These are phyloP conservation scores for Chytriomyces sp. DNA, from an alignment of 192 early-diverging fungal genomes.

Conservation along the genomic window DNA sequence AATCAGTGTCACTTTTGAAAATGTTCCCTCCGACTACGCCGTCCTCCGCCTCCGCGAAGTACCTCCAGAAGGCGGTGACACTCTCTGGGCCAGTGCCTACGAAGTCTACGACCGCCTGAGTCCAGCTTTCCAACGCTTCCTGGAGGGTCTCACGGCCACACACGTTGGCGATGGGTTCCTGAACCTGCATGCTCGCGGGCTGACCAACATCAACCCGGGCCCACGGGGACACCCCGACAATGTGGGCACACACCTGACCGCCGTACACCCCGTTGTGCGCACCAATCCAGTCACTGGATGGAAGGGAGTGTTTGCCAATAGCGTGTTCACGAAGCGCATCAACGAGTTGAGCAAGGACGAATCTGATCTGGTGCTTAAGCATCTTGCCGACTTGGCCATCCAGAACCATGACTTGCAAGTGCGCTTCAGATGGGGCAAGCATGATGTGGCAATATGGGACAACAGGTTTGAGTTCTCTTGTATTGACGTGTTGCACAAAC, in stretches of 20 bases:
- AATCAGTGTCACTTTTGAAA: conserved; percentile 53
- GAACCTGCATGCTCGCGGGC: conserved; percentile 1
- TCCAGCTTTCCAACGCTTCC: conserved; percentile 53
- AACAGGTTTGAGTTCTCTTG: too few relatives aligned
- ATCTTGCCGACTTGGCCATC: conserved; percentile 35
- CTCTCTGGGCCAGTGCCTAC: conserved; percentile 60
- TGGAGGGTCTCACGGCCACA: conserved; percentile 63
- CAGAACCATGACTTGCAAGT: conserved; percentile 51
- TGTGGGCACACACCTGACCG: conserved; percentile 35
- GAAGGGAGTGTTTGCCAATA: conserved; percentile 47
- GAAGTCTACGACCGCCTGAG: conserved; percentile 64
- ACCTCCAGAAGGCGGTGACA: conserved; percentile 57
- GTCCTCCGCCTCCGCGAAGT: conserved; percentile 52
- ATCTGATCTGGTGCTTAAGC: conserved; percentile 41
- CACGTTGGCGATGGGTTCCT: conserved; percentile 45
- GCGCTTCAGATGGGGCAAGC: conserved; percentile 46
- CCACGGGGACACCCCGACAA: conserved; percentile 37
- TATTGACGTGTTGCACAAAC: too few relatives aligned
- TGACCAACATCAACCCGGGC: conserved; percentile 5
- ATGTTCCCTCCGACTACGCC: conserved; percentile 55
- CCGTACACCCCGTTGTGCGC: conserved; percentile 52
- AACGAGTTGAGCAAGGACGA: conserved; percentile 44
- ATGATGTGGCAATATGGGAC: conserved; percentile 54
- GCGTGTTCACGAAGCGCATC: conserved; percentile 39
- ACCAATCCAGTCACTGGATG: conserved; percentile 60